phyloP scores from a whole-genome alignment of 768 basidiomycete genomes.

The Kwoniella europaea region DNA sequence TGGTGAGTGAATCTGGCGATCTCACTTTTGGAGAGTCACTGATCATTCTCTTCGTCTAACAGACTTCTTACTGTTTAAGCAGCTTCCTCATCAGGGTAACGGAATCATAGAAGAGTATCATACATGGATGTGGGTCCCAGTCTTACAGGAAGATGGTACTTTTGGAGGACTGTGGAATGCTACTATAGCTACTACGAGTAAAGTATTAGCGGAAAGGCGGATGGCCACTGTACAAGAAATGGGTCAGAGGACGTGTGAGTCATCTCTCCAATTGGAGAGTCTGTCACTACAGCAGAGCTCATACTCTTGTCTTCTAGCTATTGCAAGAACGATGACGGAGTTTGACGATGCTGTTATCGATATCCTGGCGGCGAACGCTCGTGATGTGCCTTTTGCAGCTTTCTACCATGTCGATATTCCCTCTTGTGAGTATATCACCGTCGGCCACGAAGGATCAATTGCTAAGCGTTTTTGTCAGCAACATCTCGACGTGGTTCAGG shows the following conservation, averaged over 20 bases:
- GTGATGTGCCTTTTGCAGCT: constrained; percentile 51
- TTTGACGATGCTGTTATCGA: constrained; percentile 51
- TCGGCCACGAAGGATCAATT: not conserved
- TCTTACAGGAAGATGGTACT: constrained; percentile 46
- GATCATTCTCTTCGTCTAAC: not conserved
- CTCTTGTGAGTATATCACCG: constrained; percentile 7
- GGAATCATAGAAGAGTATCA: constrained; percentile 50
- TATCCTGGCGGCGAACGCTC: constrained; percentile 40
- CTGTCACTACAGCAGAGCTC: not conserved
- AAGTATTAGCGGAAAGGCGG: constrained; percentile 51
- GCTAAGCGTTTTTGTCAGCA: not conserved
- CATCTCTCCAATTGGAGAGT: not conserved
- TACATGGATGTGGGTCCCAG: constrained; percentile 55
- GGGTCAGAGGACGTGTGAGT: constrained; percentile 49
- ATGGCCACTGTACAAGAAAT: constrained; percentile 49
- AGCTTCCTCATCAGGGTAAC: constrained; percentile 42
- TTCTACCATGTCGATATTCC: constrained; percentile 49
- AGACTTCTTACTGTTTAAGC: constrained; percentile 50
- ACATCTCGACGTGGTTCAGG: constrained; percentile 7
- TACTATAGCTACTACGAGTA: constrained; percentile 50
- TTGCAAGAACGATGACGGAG: constrained; percentile 49
- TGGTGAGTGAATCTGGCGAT: constrained; percentile 19
- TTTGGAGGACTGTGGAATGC: constrained; percentile 54
- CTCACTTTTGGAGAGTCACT: not conserved
- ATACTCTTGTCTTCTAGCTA: constrained; percentile 25